Evolutionary conservation across 2,329 filamentous ascomycete species (phyloP), one percentile per base, ranked within the genome.

Genomic region (Incumbomyces delicatus): DNA sequence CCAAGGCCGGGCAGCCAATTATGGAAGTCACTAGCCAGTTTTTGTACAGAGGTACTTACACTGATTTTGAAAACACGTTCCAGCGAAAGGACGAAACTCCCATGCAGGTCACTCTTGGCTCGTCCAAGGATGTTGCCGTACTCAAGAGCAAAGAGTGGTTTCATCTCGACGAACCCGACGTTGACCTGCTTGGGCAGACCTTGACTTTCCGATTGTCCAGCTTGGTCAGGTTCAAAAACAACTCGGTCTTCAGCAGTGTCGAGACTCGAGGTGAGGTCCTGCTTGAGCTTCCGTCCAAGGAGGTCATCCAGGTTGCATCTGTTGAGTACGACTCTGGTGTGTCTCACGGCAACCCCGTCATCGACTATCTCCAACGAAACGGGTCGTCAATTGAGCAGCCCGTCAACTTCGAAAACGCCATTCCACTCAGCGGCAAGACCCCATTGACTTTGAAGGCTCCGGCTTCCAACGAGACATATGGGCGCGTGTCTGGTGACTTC

Each of bases 21-120:
- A 98, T 98, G 92, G 88, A 98, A 63, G 92, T 98, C 22, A 96
- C 89, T 11, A 95, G 88, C 52, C 92, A 98, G 66, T 98, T 98
- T 77, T 68, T 98, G 60, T 98, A 98, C 75, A 84, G 94, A 41
- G 92, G 92, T 47, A 75, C 76, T 27, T 98, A 98, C 70, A 85
- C 78, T 47, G 94, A 98, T 66, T 98, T 80, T 58, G 85, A 95
- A 70, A 98, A 95, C 71, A 98, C 94, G 6, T 98, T 98, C 81
- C 89, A 96, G 71, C 85, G 92, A 63, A 96, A 95, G 77, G 79
- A 82, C 6, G 92, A 98, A 71, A 94, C 86, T 1, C 89, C 90
- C 1, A 92, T 96, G 75, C 86, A 98, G 68, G 74, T 98, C 22
- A 85, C 94, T 61, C 77, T 98, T 41, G 81, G 76, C 12, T 89